phyloP scores from a whole-genome alignment of 257 asterid species.

The Plectranthus barbatus region DNA sequence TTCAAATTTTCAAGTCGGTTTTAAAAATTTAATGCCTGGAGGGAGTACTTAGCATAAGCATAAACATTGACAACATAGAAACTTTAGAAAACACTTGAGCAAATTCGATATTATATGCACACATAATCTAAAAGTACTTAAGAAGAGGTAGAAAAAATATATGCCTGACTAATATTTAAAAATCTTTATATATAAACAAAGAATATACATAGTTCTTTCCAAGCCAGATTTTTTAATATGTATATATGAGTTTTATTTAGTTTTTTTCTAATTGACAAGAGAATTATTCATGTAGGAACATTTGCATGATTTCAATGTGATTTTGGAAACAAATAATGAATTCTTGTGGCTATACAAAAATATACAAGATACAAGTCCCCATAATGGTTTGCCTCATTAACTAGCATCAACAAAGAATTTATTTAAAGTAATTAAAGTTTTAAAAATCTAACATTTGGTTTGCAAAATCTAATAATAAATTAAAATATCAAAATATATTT shows the following conservation, averaged over 20 bases:
- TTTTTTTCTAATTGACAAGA: neutral
- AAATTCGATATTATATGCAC: neutral
- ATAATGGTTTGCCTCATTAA: neutral
- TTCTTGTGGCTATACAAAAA: neutral
- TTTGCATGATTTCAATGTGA: neutral
- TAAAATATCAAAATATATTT: no score
- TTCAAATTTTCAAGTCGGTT: neutral
- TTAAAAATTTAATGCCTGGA: neutral
- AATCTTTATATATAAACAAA: neutral
- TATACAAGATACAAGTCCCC: neutral
- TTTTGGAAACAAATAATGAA: neutral
- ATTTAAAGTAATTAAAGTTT: no score
- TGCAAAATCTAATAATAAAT: no score
- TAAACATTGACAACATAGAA: neutral
- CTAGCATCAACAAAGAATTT: no score
- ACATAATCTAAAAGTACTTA: no score
- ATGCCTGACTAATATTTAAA: neutral
- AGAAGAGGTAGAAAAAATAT: neutral
- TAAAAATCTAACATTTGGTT: no score
- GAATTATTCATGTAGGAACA: no score
- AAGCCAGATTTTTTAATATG: neutral
- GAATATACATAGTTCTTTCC: neutral
- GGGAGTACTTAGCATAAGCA: neutral
- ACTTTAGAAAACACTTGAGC: neutral
- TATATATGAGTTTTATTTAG: neutral